A percentile compares a stretch with the other conserved stretches of the same genome.
These are phyloP conservation scores for Mortierella sp. DNA, from an alignment of 371 early-diverging fungal species.

Conservation along the genomic window DNA sequence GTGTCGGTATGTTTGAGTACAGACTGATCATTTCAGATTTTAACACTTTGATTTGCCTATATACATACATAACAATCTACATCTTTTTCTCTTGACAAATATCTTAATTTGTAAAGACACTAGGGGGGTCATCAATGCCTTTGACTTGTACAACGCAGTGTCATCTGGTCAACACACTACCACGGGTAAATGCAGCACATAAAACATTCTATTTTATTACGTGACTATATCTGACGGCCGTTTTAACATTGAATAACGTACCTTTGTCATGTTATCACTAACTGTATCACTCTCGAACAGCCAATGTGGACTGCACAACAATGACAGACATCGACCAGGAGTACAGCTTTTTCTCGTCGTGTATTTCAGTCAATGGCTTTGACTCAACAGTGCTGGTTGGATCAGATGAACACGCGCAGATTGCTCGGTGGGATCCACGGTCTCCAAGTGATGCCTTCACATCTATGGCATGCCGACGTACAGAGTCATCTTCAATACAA, in stretches of 20 bases:
- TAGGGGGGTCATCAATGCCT: constrained; percentile 13
- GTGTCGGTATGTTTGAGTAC: constrained; percentile 21
- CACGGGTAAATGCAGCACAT: background rate
- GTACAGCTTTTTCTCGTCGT: constrained; percentile 7
- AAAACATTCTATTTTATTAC: background rate
- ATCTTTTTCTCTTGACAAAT: too few species aligned
- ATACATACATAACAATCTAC: too few species aligned
- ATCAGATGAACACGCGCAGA: constrained; percentile 27
- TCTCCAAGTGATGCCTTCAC: constrained; percentile 10
- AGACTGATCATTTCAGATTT: too few species aligned
- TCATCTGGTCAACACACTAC: constrained; percentile 1
- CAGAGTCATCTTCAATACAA: background rate
- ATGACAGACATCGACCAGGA: constrained; percentile 11
- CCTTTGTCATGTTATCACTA: background rate
- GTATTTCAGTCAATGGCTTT: constrained; percentile 25
- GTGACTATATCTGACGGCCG: too few species aligned
- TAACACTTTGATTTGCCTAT: too few species aligned
- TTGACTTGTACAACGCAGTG: constrained; percentile 22
- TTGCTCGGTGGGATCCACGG: constrained; percentile 42
- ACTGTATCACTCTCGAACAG: constrained; percentile 1
- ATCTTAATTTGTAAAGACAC: too few species aligned
- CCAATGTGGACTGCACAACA: background rate
- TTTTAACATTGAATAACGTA: too few species aligned
- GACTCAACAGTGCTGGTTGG: constrained; percentile 34
- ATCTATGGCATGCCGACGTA: constrained; percentile 10